Percentiles rank a stretch among this genome's conserved stretches.
phyloP scores from a whole-genome alignment of 352 stramenopile species.

The Phytophthora fragariaefolia region DNA sequence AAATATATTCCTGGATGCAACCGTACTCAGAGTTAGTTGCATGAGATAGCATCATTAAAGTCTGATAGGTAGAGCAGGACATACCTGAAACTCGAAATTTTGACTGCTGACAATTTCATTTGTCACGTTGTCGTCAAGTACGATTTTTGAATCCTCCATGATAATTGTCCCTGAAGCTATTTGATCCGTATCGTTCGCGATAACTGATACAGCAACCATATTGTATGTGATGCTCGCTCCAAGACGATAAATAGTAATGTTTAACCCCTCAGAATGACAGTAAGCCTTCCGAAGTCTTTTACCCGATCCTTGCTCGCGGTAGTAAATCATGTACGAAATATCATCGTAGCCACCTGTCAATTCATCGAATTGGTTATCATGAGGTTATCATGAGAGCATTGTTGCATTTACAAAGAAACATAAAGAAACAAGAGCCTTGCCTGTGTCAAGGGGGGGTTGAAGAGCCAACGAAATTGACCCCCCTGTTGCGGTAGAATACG shows the following conservation, averaged over 20 bases:
- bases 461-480: constrained; percentile 46
- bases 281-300: constrained; percentile 39
- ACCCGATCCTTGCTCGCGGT: constrained; percentile 21
- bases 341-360: constrained; percentile 39
- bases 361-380: neutral
- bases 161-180: constrained; percentile 32
- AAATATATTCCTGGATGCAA: constrained; percentile 56
- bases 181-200: constrained; percentile 5
- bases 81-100: constrained; percentile 64
- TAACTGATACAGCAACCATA: constrained; percentile 48
- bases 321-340: constrained; percentile 49
- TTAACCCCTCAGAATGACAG: constrained; percentile 16
- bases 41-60: too few relatives aligned
- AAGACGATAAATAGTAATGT: constrained; percentile 49
- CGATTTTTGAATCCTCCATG: constrained; percentile 33
- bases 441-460: constrained; percentile 51
- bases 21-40: too few relatives aligned
- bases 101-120: neutral
- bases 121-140: constrained; percentile 3
- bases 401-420: too few relatives aligned
- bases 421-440: constrained; percentile 17
- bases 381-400: too few relatives aligned
- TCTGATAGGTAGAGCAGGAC: constrained; percentile 19
- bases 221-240: constrained; percentile 56
- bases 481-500: constrained; percentile 31